These are phyloP conservation scores for Amborella trichopoda DNA, from an alignment of 164 flowering plant species.

Conservation along the genomic window DNA sequence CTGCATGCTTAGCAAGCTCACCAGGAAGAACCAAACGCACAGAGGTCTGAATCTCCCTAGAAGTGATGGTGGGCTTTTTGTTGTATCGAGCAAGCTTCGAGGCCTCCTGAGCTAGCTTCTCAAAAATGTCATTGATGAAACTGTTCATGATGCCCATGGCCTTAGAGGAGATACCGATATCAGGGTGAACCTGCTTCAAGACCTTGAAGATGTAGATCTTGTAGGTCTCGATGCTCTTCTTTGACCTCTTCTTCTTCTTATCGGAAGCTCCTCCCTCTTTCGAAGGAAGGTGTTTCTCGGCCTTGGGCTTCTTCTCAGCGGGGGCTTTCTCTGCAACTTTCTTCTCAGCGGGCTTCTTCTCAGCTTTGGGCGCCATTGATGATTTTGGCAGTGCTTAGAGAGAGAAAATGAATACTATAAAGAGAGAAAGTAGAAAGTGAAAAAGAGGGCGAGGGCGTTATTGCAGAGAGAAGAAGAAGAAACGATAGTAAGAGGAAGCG, in stretches of 20 bases:
- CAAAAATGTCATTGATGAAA: constrained; percentile 15
- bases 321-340: constrained; percentile 8
- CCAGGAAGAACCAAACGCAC: constrained; percentile 11
- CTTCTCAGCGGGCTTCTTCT: constrained; percentile 21
- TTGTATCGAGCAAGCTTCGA: constrained; percentile 14
- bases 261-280: constrained; percentile 1
- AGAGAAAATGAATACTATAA: too few relatives aligned
- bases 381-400: too few relatives aligned
- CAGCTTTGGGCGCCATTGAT: constrained; percentile 21
- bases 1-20: constrained; percentile 13
- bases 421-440: too few relatives aligned
- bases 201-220: constrained; percentile 18
- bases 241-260: constrained; percentile 11
- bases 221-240: constrained; percentile 11
- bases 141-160: constrained; percentile 17
- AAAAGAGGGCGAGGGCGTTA: too few relatives aligned
- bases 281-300: constrained; percentile 8
- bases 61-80: constrained; percentile 14
- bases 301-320: constrained; percentile 7
- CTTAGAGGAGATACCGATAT: constrained; percentile 15
- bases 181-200: constrained; percentile 15
- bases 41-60: constrained; percentile 13
- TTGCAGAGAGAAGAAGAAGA: too few relatives aligned
- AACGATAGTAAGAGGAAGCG: too few relatives aligned
- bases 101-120: constrained; percentile 15